These are phyloP conservation scores for Inga leiocalycina DNA, from an alignment of 306 rosid genomes.

Conservation along the genomic window DNA sequence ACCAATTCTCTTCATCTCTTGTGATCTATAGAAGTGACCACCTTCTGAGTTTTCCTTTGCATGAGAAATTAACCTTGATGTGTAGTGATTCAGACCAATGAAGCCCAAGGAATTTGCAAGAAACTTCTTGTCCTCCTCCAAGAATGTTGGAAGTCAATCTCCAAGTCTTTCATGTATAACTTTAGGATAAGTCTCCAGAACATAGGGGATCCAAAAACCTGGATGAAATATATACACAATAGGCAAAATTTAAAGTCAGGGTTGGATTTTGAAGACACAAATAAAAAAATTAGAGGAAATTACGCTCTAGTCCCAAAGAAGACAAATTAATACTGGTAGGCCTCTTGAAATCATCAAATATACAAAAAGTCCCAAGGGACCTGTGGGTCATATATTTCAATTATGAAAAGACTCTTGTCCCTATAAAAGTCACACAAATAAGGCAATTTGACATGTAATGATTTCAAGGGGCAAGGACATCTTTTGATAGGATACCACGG, in stretches of 20 bases:
- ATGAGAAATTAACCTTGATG: conserved; percentile 84
- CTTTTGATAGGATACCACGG: too few relatives aligned
- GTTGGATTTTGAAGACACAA: not conserved
- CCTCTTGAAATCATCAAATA: too few relatives aligned
- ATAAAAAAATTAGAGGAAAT: too few relatives aligned
- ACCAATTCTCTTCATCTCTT: conserved; percentile 70
- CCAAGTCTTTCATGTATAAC: conserved; percentile 75
- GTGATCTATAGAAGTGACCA: conserved; percentile 51
- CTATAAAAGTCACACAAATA: too few relatives aligned
- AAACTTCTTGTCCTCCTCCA: conserved; percentile 73
- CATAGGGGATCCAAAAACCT: conserved; percentile 83
- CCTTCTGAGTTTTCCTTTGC: conserved; percentile 41
- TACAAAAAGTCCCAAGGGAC: too few relatives aligned
- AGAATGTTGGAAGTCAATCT: conserved; percentile 80
- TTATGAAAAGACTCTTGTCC: too few relatives aligned
- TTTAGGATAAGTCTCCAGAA: conserved; percentile 83
- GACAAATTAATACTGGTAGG: too few relatives aligned
- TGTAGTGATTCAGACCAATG: conserved; percentile 84
- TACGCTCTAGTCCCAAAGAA: too few relatives aligned
- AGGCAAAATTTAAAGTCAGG: not conserved
- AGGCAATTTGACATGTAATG: too few relatives aligned
- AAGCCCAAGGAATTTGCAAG: conserved; percentile 68
- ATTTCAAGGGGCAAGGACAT: too few relatives aligned
- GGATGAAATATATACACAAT: conserved; percentile 15
- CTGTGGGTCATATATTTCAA: too few relatives aligned